Evolutionary conservation across 2,329 filamentous ascomycete genomes (phyloP).

Genomic region (Setomelanomma holmii): DNA sequence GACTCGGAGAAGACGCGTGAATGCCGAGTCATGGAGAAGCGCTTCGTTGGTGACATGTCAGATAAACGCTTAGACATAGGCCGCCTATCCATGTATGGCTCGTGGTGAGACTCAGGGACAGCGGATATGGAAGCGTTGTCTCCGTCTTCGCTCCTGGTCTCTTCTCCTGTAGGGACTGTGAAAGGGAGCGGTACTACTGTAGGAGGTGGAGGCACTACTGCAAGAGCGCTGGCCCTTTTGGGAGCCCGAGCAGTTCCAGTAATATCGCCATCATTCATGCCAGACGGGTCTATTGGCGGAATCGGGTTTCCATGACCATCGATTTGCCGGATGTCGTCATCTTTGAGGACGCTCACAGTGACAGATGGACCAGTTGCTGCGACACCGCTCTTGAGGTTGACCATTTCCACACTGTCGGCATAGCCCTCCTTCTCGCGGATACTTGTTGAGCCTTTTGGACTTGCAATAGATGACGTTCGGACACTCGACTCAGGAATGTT

Average conservation of each 20-base stretch:
- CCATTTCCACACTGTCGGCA: slow-evolving; percentile 62
- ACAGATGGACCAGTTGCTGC: slow-evolving; percentile 51
- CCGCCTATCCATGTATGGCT: slow-evolving; percentile 14
- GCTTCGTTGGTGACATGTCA: slow-evolving; percentile 38
- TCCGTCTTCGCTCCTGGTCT: slow-evolving; percentile 54
- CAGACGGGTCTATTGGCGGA: slow-evolving; percentile 9
- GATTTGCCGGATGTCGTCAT: slow-evolving; percentile 53
- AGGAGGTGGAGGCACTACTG: slow-evolving; percentile 56
- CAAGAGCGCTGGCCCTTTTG: slow-evolving; percentile 27
- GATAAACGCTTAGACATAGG: slow-evolving; percentile 48
- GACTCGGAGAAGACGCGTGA: slow-evolving; percentile 33
- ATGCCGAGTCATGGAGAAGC: slow-evolving; percentile 15
- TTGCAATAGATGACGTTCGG: slow-evolving; percentile 50
- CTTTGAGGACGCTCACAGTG: slow-evolving; percentile 62
- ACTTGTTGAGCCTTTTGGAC: slow-evolving; percentile 43
- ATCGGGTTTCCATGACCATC: slow-evolving; percentile 41
- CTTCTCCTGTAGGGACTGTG: slow-evolving; percentile 60
- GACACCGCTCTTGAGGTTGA: slow-evolving; percentile 58
- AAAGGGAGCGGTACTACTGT: slow-evolving; percentile 72
- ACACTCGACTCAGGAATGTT: slow-evolving; percentile 59
- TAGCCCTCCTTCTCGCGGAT: slow-evolving; percentile 48
- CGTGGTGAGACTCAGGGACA: slow-evolving; percentile 32
- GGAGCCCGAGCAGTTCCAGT: slow-evolving; percentile 3
- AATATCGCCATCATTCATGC: slow-evolving; percentile 2
- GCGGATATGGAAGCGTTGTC: slow-evolving; percentile 67